Percentiles rank a stretch among this genome's conserved stretches.
These are phyloP conservation scores for Periconia sp. DNA, from an alignment of 2,329 filamentous ascomycete species.

Conservation along the genomic window DNA sequence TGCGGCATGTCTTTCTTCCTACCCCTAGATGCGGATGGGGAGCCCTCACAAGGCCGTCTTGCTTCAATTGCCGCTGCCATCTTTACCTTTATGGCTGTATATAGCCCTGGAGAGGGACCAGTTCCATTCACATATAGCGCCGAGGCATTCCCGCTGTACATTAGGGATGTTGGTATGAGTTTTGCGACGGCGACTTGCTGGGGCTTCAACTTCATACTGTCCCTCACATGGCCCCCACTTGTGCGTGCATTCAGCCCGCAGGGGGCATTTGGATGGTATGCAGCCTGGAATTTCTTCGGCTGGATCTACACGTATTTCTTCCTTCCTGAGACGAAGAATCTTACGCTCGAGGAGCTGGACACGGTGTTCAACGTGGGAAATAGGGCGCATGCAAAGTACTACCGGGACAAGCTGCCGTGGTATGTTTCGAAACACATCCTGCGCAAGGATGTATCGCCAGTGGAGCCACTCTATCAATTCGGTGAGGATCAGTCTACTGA, in stretches of 20 bases:
- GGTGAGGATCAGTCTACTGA: too few relatives aligned
- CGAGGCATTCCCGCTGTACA: slow-evolving; percentile 53
- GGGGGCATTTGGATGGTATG: slow-evolving; percentile 64
- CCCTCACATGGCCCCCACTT: slow-evolving; percentile 61
- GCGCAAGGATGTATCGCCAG: slow-evolving; percentile 32
- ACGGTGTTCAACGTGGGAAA: slow-evolving; percentile 40
- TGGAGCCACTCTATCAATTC: slow-evolving; percentile 31
- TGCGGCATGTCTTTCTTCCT: slow-evolving; percentile 38
- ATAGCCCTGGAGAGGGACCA: slow-evolving; percentile 37
- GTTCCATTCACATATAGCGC: slow-evolving; percentile 48
- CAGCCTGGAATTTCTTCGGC: slow-evolving; percentile 60
- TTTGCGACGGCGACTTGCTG: slow-evolving; percentile 61
- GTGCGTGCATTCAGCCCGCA: slow-evolving; percentile 55
- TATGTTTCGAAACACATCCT: slow-evolving; percentile 44
- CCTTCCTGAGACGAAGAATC: slow-evolving; percentile 38
- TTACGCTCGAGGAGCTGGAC: slow-evolving; percentile 38
- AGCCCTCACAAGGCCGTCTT: slow-evolving; percentile 24
- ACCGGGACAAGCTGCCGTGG: slow-evolving; percentile 41
- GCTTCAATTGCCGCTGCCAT: slow-evolving; percentile 48
- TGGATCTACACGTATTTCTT: slow-evolving; percentile 50
- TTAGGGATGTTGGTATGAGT: slow-evolving; percentile 50
- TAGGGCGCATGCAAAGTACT: slow-evolving; percentile 27
- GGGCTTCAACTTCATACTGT: slow-evolving; percentile 63
- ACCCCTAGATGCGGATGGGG: slow-evolving; percentile 16
- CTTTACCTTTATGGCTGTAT: slow-evolving; percentile 60